Percentiles rank a stretch among this genome's conserved stretches.
Conservation (phyloP, 2,329 filamentous ascomycete species). For the Cercospora janseana region DNA sequence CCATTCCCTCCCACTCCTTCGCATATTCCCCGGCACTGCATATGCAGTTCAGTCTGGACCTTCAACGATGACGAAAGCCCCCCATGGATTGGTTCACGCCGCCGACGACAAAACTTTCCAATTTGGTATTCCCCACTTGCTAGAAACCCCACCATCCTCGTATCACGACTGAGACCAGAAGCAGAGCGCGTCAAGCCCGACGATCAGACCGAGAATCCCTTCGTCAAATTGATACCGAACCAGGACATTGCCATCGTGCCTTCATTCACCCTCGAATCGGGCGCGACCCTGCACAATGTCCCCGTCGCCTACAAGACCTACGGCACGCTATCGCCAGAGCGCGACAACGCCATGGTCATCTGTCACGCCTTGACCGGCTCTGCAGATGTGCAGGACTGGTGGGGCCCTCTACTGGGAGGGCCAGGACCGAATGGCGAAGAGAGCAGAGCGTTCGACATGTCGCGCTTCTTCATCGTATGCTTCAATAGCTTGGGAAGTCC, state of each 20-base stretch:
- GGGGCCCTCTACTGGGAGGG: constrained; percentile 77
- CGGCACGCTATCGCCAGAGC: constrained; percentile 55
- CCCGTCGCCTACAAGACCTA: constrained; percentile 64
- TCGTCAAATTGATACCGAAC: constrained; percentile 78
- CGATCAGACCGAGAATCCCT: constrained; percentile 85
- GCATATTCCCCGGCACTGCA: not conserved
- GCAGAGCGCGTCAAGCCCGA: constrained; percentile 34
- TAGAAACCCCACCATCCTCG: not conserved
- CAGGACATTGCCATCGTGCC: constrained; percentile 85
- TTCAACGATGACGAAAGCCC: constrained; percentile 29
- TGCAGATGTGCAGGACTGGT: constrained; percentile 83
- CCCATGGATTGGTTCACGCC: constrained; percentile 32
- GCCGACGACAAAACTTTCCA: constrained; percentile 20
- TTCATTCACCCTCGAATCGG: constrained; percentile 88
- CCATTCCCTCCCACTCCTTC: too few relatives aligned
- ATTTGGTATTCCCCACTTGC: constrained; percentile 21
- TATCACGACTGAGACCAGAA: constrained; percentile 13
- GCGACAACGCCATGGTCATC: constrained; percentile 65
- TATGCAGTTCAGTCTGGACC: not conserved
- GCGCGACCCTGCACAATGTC: constrained; percentile 75
- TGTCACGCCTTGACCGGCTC: constrained; percentile 85
- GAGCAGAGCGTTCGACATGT: constrained; percentile 67
- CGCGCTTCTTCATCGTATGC: constrained; percentile 80
- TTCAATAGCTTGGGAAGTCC: constrained; percentile 84
- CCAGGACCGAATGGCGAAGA: constrained; percentile 56